Evolutionary conservation across 805 yeast genomes (phyloP).

Genomic region (Candida nanaspora): DNA sequence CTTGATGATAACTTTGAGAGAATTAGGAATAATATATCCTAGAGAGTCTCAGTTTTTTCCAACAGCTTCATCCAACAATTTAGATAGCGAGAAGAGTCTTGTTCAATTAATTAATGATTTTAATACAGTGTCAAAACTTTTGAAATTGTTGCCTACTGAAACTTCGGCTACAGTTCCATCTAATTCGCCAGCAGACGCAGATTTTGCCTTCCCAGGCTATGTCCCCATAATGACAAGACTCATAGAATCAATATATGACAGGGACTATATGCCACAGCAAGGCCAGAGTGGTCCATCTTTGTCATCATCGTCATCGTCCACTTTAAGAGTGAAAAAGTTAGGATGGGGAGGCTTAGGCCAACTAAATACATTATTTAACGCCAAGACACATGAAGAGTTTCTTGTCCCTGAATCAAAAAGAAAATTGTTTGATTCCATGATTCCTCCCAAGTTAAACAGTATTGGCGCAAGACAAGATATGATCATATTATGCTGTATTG

Average conservation of each 20-base stretch:
- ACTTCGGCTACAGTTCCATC: constrained; percentile 17
- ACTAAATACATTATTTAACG: constrained; percentile 29
- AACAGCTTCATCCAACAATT: constrained; percentile 7
- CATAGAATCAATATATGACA: constrained; percentile 57
- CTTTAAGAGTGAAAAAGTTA: constrained; percentile 22
- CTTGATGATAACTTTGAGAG: constrained; percentile 40
- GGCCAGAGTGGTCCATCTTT: too few species aligned
- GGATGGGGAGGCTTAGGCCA: constrained; percentile 35
- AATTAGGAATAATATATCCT: constrained; percentile 39
- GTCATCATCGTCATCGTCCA: constrained; percentile 15
- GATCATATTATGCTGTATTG: constrained; percentile 53
- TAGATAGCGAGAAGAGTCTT: background rate
- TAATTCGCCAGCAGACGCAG: constrained; percentile 39
- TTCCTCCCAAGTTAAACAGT: constrained; percentile 16
- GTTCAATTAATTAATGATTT: constrained; percentile 29
- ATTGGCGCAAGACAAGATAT: constrained; percentile 16
- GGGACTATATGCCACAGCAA: constrained; percentile 33
- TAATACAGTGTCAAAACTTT: constrained; percentile 26
- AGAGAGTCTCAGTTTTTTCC: constrained; percentile 19
- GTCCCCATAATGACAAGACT: constrained; percentile 71
- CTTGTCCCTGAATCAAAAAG: constrained; percentile 24
- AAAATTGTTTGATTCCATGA: constrained; percentile 17
- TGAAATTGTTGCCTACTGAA: constrained; percentile 43
- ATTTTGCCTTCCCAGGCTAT: constrained; percentile 71
- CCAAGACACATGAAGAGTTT: constrained; percentile 24